phyloP scores from a whole-genome alignment of 176 grass and related monocot species.

The Otatea glauca region DNA sequence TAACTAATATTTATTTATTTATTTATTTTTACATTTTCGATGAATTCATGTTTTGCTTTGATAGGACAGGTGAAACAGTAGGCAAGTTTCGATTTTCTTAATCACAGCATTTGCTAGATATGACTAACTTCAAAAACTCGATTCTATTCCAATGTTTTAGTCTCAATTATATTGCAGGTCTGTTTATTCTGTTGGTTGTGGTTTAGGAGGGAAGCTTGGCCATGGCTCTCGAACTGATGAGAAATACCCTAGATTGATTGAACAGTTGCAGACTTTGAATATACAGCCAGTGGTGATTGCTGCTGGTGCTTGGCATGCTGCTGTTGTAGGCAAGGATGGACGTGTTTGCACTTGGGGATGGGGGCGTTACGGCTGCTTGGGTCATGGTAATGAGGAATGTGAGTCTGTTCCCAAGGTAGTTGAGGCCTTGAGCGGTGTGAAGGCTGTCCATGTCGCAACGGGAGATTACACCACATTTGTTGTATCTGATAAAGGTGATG shows the following conservation, averaged over 20 bases:
- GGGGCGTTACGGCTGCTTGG: slow-evolving; percentile 93
- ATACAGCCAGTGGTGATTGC: slow-evolving; percentile 84
- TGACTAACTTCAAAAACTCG: not conserved
- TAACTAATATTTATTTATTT: not conserved
- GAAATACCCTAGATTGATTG: slow-evolving; percentile 86
- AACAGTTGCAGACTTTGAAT: slow-evolving; percentile 72
- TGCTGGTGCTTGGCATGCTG: slow-evolving; percentile 93
- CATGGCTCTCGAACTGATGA: slow-evolving; percentile 83
- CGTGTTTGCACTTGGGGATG: slow-evolving; percentile 94
- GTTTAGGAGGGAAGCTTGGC: slow-evolving; percentile 89
- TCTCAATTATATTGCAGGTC: slow-evolving; percentile 58
- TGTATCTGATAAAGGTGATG: slow-evolving; percentile 76
- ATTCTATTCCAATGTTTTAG: slow-evolving; percentile 2
- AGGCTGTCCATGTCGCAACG: slow-evolving; percentile 82
- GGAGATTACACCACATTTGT: slow-evolving; percentile 92
- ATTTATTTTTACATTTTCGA: not conserved
- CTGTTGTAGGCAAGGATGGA: slow-evolving; percentile 84
- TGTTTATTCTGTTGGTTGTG: slow-evolving; percentile 94
- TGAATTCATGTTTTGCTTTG: not conserved
- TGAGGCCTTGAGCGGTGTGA: slow-evolving; percentile 66
- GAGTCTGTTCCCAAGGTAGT: slow-evolving; percentile 86
- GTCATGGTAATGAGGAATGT: slow-evolving; percentile 93
- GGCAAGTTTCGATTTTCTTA: not conserved
- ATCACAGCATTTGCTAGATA: not conserved
- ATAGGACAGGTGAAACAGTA: not conserved